phyloP scores from a whole-genome alignment of 208 protist genomes.

The Angomonas ambiguus region DNA sequence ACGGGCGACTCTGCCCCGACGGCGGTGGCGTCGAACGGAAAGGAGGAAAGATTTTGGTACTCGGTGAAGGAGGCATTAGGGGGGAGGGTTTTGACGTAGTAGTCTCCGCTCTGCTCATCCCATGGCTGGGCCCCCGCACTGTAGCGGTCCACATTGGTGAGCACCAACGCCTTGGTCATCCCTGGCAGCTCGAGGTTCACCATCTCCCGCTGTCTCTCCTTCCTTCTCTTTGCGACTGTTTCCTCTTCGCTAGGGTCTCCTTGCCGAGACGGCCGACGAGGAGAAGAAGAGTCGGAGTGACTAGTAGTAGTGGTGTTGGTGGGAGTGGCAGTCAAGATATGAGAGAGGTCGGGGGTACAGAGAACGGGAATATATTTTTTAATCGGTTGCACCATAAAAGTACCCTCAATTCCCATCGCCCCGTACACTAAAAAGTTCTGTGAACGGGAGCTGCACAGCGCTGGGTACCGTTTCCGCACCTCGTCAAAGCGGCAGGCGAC shows the following conservation, averaged over 20 bases:
- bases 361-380: slow-evolving; percentile 50
- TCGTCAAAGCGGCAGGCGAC: slow-evolving; percentile 53
- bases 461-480: slow-evolving; percentile 40
- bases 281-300: too few relatives aligned
- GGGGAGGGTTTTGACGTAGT: slow-evolving; percentile 38
- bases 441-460: slow-evolving; percentile 54
- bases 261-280: too few relatives aligned
- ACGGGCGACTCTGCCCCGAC: not conserved
- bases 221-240: not conserved
- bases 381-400: slow-evolving; percentile 34
- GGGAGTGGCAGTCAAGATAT: not conserved
- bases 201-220: too few relatives aligned
- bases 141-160: slow-evolving; percentile 81
- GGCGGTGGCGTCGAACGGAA: not conserved
- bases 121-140: slow-evolving; percentile 61
- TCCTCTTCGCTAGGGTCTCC: not conserved
- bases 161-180: slow-evolving; percentile 53
- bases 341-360: slow-evolving; percentile 40
- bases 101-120: slow-evolving; percentile 20
- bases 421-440: slow-evolving; percentile 79
- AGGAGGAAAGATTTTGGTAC: not conserved
- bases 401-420: slow-evolving; percentile 39
- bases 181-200: slow-evolving; percentile 49
- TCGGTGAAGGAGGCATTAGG: slow-evolving; percentile 10
- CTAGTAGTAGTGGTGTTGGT: not conserved